Base-by-base conservation (phyloP, 768 basidiomycete species). In the Boletus rufocinnamomeus region DNA sequence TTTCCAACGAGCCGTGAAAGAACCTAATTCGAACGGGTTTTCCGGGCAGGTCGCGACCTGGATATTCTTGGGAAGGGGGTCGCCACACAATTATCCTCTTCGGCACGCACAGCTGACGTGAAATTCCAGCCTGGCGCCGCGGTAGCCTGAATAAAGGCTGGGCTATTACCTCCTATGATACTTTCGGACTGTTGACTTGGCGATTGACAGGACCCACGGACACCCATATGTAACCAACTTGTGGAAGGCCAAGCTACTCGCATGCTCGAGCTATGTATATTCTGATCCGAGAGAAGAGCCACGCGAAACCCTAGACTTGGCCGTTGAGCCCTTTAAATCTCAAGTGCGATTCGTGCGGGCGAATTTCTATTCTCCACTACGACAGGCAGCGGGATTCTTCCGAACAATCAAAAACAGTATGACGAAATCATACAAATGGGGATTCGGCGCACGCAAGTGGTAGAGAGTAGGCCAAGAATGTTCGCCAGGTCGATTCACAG, bases 351-450 rank as follows among this genome's bases (percentile, higher is more conserved):
- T 65, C 57, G 35, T 69, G 50, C 53, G 64, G 64, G 6, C n/a
- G 51, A 53, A 61, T 57, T 68, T 56, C 57, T 61, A 63, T 67
- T 63, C 58, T 63, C 57, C 46, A 19, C 53, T 58, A 41, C 50
- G 52, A 57, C 28, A 50, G 47, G 51, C 41, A 54, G 60, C 63
- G 58, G 62, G 60, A 47, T 71, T 71, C 67, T 65, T 65, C 60
- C 58, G 61, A 45, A 38, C 51, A 49, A 57, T n/a, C 55, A 52
- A 56, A 61, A 63, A 25, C 44, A 3, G 54, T 57, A 60, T 67
- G 59, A 65, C 60, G 67, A 65, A 56, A 69, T 37, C 14, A 25
- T 41, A 58, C 59, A 63, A 69, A 71, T 67, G 69, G 69, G 53
- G 67, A 45, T 67, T 70, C 65, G 54, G 65, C 60, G 65, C 60